Conservation (phyloP, 768 basidiomycete species). For the Auricularia heimuer region DNA sequence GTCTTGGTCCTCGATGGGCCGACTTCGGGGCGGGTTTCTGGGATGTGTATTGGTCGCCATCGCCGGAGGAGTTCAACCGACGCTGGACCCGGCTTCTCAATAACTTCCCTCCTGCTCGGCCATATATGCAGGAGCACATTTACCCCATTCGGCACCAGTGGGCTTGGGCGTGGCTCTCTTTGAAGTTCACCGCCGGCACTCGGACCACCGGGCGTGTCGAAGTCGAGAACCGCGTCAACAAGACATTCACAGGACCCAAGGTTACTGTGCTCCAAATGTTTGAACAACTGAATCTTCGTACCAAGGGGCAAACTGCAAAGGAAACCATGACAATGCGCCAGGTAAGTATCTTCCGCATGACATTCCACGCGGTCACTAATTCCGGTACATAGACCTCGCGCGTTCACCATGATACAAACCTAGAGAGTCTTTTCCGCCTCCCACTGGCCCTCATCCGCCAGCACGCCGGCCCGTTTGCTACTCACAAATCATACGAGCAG, state of each 20-base stretch:
- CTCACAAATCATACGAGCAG: conserved; percentile 21
- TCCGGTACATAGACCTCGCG: conserved; percentile 15
- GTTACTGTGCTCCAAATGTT: conserved; percentile 17
- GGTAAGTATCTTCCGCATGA: neutral
- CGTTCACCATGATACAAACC: conserved; percentile 15
- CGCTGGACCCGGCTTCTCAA: neutral
- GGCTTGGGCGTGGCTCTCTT: conserved; percentile 26
- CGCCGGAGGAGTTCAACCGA: conserved; percentile 16
- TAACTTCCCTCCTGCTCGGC: conserved; percentile 11
- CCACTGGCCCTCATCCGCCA: conserved; percentile 17
- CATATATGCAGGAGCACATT: conserved; percentile 21
- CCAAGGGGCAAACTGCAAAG: conserved; percentile 11
- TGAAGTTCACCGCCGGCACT: conserved; percentile 24
- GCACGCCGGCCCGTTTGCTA: conserved; percentile 23
- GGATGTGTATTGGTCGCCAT: conserved; percentile 20
- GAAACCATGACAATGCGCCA: conserved; percentile 13
- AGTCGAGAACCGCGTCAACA: conserved; percentile 22
- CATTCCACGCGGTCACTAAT: neutral
- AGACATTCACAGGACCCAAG: conserved; percentile 18
- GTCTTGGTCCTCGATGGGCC: conserved; percentile 7
- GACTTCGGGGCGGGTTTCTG: conserved; percentile 18
- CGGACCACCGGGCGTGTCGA: conserved; percentile 26
- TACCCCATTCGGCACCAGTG: conserved; percentile 23
- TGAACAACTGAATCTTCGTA: conserved; percentile 17
- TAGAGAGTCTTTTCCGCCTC: conserved; percentile 21